Base-by-base conservation (phyloP, 208 protist species). In the Vickermania ingenoplastis region DNA sequence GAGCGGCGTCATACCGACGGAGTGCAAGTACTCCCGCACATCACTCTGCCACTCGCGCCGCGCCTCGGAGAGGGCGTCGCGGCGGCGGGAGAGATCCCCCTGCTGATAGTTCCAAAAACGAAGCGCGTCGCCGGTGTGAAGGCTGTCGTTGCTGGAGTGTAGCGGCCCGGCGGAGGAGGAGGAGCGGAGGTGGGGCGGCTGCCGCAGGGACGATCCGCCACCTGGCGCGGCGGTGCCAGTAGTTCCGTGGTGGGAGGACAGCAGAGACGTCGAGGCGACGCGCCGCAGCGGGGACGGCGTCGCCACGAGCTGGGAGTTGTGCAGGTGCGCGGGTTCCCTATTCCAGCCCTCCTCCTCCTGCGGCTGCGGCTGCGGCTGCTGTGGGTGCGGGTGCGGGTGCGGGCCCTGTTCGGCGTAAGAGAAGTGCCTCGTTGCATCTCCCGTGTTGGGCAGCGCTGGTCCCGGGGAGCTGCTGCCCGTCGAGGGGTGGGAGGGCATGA, bases 1-100 rank as follows among this genome's bases (percentile, higher is more conserved):
- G 7, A 17, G 36, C 11, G 36, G 36, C 17, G 36, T 7, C 7
- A 45, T 45, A 17, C 36, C 36, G 11, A 45, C 36, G 36, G 11
- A n/a, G 36, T 7, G 17, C 11, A 45, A 17, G 36, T 21, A 27
- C 23, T 64, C 51, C 3, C 48, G 5, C 24, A 73, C 5, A 7
- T 65, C 61, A 21, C 31, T 41, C 1, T 69, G 45, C 71, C 71
- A 77, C 41, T 77, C 71, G 22, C 71, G 64, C 54, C 66, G 59
- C 45, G 71, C 64, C n/a, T 59, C 60, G 21, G 41, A 48, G 59
- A 77, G 59, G 7, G 48, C 57, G 13, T 58, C 71, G 14, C 57
- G 65, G 52, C 71, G 64, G 21, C 24, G 48, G 27, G 27, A 24
- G 7, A 63, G 28, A 36, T 63, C 61, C 26, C 25, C 22, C n/a